Conservation (phyloP, 73 alveolate genomes). For the Paramecium tetraurelia region DNA sequence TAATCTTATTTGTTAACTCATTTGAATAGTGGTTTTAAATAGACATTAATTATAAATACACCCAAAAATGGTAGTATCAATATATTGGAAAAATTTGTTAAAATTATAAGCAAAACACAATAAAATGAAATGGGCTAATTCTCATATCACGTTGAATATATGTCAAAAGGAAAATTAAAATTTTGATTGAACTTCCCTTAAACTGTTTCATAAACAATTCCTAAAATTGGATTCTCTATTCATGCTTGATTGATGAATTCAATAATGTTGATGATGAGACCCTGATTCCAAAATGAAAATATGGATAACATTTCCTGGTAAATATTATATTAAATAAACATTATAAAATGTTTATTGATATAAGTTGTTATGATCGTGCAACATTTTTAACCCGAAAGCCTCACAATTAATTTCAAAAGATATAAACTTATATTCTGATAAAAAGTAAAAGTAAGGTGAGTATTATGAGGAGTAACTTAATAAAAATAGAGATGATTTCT, state of each 20-base stretch:
- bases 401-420: neutral
- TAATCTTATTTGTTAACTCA: too few relatives aligned
- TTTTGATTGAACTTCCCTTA: neutral
- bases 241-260: neutral
- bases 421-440: neutral
- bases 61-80: too few relatives aligned
- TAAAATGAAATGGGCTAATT: constrained; percentile 43
- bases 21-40: too few relatives aligned
- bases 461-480: neutral
- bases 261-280: neutral
- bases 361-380: neutral
- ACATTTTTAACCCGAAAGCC: constrained; percentile 6
- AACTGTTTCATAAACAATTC: neutral
- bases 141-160: neutral
- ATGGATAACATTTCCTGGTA: constrained; percentile 40
- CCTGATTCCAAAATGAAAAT: constrained; percentile 24
- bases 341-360: constrained; percentile 35
- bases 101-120: neutral
- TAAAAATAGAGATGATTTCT: neutral
- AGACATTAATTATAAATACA: too few relatives aligned
- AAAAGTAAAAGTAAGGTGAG: neutral
- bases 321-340: neutral
- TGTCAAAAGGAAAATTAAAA: constrained; percentile 1
- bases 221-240: constrained; percentile 27
- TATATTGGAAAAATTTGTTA: too few relatives aligned